These are phyloP conservation scores for Mikania micrantha DNA, from an alignment of 129 eudicot species.

Conservation along the genomic window DNA sequence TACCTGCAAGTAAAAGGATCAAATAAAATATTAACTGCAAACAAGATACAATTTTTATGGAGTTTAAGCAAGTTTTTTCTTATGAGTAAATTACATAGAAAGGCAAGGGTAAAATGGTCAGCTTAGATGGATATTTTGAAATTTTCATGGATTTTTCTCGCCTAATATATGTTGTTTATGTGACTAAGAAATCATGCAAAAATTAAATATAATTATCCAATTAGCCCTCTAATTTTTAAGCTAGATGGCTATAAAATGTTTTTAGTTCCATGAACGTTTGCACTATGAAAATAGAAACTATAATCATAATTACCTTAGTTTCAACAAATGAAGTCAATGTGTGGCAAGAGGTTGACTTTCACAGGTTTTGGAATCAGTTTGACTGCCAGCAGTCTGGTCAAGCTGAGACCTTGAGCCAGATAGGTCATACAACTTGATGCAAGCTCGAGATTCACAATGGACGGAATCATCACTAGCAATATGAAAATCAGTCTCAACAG, in stretches of 20 bases:
- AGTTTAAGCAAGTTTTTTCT: neutral
- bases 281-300: neutral
- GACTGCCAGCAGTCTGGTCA: neutral
- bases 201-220: neutral
- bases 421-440: slow-evolving; percentile 12
- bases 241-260: neutral
- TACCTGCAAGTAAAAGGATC: slow-evolving; percentile 11
- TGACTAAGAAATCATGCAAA: neutral
- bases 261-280: neutral
- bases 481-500: slow-evolving; percentile 20
- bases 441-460: slow-evolving; percentile 4
- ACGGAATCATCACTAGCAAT: slow-evolving; percentile 15
- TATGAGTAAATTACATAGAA: neutral
- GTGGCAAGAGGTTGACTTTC: slow-evolving; percentile 27
- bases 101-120: neutral
- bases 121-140: neutral
- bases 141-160: neutral
- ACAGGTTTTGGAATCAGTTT: slow-evolving; percentile 11
- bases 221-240: neutral
- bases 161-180: neutral
- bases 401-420: slow-evolving; percentile 25
- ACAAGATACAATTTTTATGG: neutral
- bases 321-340: slow-evolving; percentile 1
- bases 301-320: slow-evolving; percentile 12
- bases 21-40: neutral